Percentiles rank a stretch among this genome's conserved stretches.
Conservation (phyloP, 495 filamentous ascomycete species). For the Podospora anserina region DNA sequence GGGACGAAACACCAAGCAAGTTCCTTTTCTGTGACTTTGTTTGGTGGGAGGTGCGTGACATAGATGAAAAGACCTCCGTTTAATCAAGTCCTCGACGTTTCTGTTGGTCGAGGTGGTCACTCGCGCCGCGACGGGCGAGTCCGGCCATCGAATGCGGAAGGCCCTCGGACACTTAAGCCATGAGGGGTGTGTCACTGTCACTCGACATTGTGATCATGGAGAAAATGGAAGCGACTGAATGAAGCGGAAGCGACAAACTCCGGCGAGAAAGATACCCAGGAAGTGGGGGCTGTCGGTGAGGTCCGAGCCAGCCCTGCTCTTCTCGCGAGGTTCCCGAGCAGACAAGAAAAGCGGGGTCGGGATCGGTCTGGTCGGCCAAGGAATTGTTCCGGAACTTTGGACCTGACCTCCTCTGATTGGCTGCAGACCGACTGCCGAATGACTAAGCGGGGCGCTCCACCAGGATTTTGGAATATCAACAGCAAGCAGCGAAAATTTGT, state of each 20-base stretch:
- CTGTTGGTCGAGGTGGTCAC: conserved; percentile 20
- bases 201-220: not conserved
- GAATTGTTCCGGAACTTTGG: conserved; percentile 11
- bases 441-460: conserved; percentile 19
- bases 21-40: not conserved
- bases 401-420: conserved; percentile 3
- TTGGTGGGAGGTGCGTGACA: conserved; percentile 27
- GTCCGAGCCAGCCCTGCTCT: conserved; percentile 17
- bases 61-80: conserved; percentile 15
- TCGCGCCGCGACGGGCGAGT: conserved; percentile 13
- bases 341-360: conserved; percentile 1
- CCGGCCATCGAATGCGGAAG: conserved; percentile 32
- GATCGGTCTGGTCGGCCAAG: conserved; percentile 9
- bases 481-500: conserved; percentile 12
- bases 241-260: conserved; percentile 12
- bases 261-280: conserved; percentile 3
- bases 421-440: not conserved
- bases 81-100: conserved; percentile 2
- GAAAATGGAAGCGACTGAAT: conserved; percentile 8
- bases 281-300: not conserved
- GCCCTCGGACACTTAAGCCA: conserved; percentile 17
- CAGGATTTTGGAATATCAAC: conserved; percentile 20
- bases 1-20: conserved; percentile 22
- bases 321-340: not conserved
- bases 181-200: conserved; percentile 10